Conservation (phyloP, 345 rosid genomes). For the Combretum micranthum region DNA sequence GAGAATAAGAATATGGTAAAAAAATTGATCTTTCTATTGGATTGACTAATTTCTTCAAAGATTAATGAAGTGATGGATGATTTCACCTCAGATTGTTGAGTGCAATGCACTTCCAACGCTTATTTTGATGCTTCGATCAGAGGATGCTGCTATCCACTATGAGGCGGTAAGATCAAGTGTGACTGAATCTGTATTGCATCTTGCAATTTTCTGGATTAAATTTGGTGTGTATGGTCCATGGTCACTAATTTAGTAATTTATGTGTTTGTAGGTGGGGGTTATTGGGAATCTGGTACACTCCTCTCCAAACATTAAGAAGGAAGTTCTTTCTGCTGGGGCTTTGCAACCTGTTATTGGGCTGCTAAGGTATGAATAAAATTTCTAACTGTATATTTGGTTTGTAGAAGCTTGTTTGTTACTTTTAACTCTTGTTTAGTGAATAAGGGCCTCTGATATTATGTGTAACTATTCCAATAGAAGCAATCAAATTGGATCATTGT, state of each 20-base stretch:
- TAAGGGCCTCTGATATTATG: neutral
- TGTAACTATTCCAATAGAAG: neutral
- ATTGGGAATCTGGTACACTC: conserved; percentile 76
- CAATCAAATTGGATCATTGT: neutral
- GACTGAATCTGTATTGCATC: neutral
- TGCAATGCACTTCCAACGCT: conserved; percentile 91
- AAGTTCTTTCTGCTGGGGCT: conserved; percentile 94
- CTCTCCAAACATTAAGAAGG: conserved; percentile 87
- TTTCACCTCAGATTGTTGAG: conserved; percentile 76
- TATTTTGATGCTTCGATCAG: conserved; percentile 89
- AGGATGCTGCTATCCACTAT: conserved; percentile 97
- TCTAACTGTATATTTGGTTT: too few species aligned
- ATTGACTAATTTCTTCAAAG: too few species aligned
- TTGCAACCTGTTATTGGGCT: conserved; percentile 93
- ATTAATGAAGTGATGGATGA: conserved; percentile 6
- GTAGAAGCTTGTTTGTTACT: neutral
- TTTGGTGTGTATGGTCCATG: neutral
- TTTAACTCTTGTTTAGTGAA: neutral
- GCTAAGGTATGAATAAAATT: conserved; percentile 46
- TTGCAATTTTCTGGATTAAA: neutral
- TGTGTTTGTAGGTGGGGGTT: neutral
- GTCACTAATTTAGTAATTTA: neutral
- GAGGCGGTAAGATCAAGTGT: conserved; percentile 67
- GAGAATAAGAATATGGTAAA: conserved; percentile 87
- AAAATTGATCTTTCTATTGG: neutral